Evolutionary conservation across 208 protist genomes (phyloP).

Genomic region (Trypanosoma boissoni): DNA sequence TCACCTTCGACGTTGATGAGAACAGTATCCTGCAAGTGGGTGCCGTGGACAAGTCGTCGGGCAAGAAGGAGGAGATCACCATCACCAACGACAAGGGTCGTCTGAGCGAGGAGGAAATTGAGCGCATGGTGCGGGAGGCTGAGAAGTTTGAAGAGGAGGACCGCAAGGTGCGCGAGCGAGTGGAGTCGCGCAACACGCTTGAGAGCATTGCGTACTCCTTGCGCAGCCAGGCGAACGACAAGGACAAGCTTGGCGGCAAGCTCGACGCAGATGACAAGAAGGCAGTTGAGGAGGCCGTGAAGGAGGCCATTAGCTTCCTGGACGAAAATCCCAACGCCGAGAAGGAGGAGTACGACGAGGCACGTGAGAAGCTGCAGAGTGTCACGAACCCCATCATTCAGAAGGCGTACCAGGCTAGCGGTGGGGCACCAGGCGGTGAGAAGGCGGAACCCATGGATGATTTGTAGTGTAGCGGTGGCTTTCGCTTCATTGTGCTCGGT

Average conservation of each 20-base stretch:
- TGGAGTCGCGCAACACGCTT: constrained; percentile 87
- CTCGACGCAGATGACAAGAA: constrained; percentile 90
- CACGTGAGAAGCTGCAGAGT: constrained; percentile 91
- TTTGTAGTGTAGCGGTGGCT: too few species aligned
- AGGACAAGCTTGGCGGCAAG: constrained; percentile 90
- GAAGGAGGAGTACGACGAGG: constrained; percentile 92
- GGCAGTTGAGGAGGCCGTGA: constrained; percentile 78
- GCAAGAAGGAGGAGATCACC: constrained; percentile 94
- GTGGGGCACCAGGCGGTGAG: constrained; percentile 25
- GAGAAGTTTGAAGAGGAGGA: constrained; percentile 80
- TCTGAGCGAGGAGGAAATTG: constrained; percentile 78
- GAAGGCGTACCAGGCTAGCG: constrained; percentile 69
- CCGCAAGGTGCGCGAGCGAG: constrained; percentile 62
- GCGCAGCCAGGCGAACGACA: constrained; percentile 93
- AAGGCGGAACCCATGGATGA: constrained; percentile 66
- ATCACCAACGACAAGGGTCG: constrained; percentile 91
- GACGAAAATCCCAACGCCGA: constrained; percentile 94
- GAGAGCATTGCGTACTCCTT: constrained; percentile 96
- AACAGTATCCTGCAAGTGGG: constrained; percentile 98
- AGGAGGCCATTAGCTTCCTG: constrained; percentile 94
- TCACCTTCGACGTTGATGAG: constrained; percentile 98
- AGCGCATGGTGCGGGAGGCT: constrained; percentile 86
- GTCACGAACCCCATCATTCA: constrained; percentile 96
- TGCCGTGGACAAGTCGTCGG: constrained; percentile 97
- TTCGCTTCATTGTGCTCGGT: too few species aligned